Base-by-base conservation (phyloP, 768 basidiomycete species). In the Termitomyces sp. region DNA sequence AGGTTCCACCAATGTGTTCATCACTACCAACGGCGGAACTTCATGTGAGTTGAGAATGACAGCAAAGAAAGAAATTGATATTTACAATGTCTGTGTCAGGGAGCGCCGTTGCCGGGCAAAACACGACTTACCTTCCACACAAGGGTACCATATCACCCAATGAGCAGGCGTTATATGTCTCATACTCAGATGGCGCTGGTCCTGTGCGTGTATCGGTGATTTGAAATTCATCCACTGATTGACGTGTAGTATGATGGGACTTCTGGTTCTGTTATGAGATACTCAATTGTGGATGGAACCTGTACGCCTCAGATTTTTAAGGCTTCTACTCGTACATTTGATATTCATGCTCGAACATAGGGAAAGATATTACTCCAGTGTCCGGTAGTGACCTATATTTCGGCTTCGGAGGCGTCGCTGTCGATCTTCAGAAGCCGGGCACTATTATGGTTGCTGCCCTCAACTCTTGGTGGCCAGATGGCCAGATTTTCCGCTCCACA, bases 401-500 rank as follows among this genome's bases (percentile, higher is more conserved):
- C 63, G 84, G 86, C 5, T 86, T 86, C 59, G 84, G 84, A 46
- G 85, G 85, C 34, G 70, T 87, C 3, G 75, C 83, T 6, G 79
- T 88, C 49, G 86, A 88, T 62, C 62, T 79, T 12, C 82, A 85
- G 62, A 78, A 73, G 52, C 83, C 85, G 20, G 85, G 85, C 0
- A 86, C 83, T 12, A 68, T 88, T 63, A 86, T 87, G 86, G 85
- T 86, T 12, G 84, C 85, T 46, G 83, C 85, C 1, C 76, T 87
- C 42, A 85, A 84, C 64, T 80, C 78, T 20, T 85, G 84, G 83
- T 83, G 77, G 78, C 85, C 84, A 2, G 85, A 87, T 63, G 85
- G 84, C 16, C 83, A 85, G 60, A 85, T 87, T 16, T 87, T 78
- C 73, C 79, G 85, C 9, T 83, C 82, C 4, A 82, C 76, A 2